Percentiles rank a stretch among this genome's conserved stretches.
Evolutionary conservation across 257 asterid genomes (phyloP).

Genomic region (Mentha longifolia): DNA sequence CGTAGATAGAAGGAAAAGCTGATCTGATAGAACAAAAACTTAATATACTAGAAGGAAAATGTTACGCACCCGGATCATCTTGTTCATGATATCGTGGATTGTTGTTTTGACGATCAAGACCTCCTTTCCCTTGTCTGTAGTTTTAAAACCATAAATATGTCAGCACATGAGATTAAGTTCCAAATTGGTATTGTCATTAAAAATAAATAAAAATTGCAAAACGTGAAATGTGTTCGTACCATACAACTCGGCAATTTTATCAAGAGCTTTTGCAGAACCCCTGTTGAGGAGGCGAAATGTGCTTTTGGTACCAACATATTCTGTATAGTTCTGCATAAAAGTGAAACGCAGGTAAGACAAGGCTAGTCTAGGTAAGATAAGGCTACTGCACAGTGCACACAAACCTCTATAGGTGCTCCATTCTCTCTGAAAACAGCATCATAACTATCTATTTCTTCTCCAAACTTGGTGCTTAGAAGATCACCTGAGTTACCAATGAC

Average conservation of each 20-base stretch:
- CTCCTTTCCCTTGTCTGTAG: conserved; percentile 87
- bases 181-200: too few species aligned
- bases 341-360: conserved; percentile 27
- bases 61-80: conserved; percentile 81
- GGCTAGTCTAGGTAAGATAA: conserved; percentile 36
- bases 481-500: conserved; percentile 99
- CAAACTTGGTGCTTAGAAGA: conserved; percentile 87
- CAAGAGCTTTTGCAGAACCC: conserved; percentile 99
- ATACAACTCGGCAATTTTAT: conserved; percentile 95
- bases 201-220: conserved; percentile 9
- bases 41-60: conserved; percentile 22
- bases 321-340: conserved; percentile 75
- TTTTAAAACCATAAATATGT: conserved; percentile 36
- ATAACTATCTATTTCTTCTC: conserved; percentile 81
- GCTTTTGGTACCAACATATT: conserved; percentile 87
- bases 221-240: conserved; percentile 57
- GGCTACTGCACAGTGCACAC: conserved; percentile 27
- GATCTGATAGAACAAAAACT: conserved; percentile 15
- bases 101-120: conserved; percentile 92
- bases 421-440: conserved; percentile 91
- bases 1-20: conserved; percentile 6
- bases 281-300: conserved; percentile 97
- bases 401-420: conserved; percentile 97
- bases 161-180: conserved; percentile 22
- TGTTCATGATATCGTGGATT: conserved; percentile 94